Evolutionary conservation across 2,329 filamentous ascomycete species (phyloP).

Genomic region (Pezicula rhizophila): DNA sequence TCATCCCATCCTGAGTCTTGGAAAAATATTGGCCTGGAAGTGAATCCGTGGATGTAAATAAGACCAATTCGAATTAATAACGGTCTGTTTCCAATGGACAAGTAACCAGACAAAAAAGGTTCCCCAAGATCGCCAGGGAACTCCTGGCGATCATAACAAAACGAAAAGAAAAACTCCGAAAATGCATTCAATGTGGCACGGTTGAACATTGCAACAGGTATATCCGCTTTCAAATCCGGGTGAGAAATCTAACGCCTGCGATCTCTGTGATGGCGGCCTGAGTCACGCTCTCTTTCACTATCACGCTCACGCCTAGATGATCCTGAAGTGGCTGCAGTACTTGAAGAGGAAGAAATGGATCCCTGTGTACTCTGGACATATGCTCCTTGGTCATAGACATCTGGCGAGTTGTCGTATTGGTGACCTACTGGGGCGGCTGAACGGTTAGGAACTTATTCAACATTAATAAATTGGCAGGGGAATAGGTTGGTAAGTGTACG

Average conservation of each 20-base stretch:
- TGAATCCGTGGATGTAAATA: background rate
- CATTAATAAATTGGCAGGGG: slow-evolving; percentile 7
- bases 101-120: slow-evolving; percentile 13
- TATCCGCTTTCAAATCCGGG: slow-evolving; percentile 5
- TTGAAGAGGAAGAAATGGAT: slow-evolving; percentile 15
- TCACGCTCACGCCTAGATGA: slow-evolving; percentile 20
- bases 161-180: slow-evolving; percentile 20
- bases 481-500: slow-evolving; percentile 35
- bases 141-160: slow-evolving; percentile 15
- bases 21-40: background rate
- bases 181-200: slow-evolving; percentile 19
- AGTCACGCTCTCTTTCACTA: slow-evolving; percentile 19
- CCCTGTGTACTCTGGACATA: slow-evolving; percentile 15
- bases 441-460: slow-evolving; percentile 25
- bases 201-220: slow-evolving; percentile 11
- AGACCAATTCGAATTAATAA: slow-evolving; percentile 13
- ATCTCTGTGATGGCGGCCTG: slow-evolving; percentile 18
- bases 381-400: slow-evolving; percentile 13
- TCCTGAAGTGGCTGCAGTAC: slow-evolving; percentile 17
- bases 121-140: slow-evolving; percentile 13
- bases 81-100: slow-evolving; percentile 18
- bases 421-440: slow-evolving; percentile 22
- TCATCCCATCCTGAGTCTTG: slow-evolving; percentile 11
- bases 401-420: slow-evolving; percentile 13
- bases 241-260: slow-evolving; percentile 15